Conservation (phyloP, 257 asterid species). For the Lycium barbarum region DNA sequence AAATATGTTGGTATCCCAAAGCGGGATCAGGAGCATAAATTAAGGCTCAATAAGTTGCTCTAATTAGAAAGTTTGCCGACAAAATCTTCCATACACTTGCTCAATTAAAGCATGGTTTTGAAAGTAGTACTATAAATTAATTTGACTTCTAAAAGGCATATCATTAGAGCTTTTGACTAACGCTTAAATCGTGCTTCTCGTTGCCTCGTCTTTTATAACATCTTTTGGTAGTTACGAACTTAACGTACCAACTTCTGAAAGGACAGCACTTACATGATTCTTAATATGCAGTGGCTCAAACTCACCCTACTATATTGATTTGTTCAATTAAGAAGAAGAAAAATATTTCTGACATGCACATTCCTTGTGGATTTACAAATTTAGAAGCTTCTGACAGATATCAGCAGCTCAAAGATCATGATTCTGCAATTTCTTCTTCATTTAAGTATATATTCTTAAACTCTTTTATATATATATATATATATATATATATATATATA, state of each 20-base stretch:
- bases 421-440: no score
- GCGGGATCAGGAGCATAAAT: slow-evolving; percentile 6
- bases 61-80: neutral
- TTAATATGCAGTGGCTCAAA: no score
- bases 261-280: no score
- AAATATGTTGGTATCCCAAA: neutral
- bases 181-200: neutral
- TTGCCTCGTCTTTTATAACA: neutral
- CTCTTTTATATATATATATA: no score
- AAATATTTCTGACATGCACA: no score
- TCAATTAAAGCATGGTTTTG: neutral
- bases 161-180: neutral
- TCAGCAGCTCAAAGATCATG: no score
- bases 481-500: no score
- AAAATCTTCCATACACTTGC: neutral
- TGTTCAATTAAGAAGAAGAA: no score
- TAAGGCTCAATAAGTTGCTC: slow-evolving; percentile 10
- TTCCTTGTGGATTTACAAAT: no score
- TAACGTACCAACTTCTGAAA: neutral
- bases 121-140: neutral
- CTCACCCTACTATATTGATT: no score
- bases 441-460: no score
- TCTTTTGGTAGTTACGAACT: neutral
- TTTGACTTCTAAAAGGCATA: slow-evolving; percentile 8
- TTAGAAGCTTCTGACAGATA: no score